phyloP scores from a whole-genome alignment of 73 alveolate species.

The Paraurostyla sp. region DNA sequence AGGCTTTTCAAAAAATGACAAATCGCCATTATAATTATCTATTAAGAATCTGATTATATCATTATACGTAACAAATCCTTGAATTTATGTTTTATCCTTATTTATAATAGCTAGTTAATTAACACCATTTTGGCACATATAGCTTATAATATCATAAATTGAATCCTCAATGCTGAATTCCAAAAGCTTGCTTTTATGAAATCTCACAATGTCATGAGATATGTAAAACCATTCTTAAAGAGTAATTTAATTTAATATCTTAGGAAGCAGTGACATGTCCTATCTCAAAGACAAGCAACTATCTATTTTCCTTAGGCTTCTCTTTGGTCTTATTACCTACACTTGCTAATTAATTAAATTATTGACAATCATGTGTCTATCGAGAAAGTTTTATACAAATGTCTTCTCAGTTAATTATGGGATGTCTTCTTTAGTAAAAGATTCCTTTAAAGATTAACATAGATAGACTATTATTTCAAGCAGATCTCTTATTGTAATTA shows the following conservation, averaged over 20 bases:
- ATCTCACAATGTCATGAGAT: neutral
- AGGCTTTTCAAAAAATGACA: constrained; percentile 39
- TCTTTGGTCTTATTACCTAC: neutral
- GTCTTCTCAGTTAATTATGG: neutral
- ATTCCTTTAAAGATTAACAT: neutral
- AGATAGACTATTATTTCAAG: constrained; percentile 53
- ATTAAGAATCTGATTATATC: constrained; percentile 50
- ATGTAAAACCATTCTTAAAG: constrained; percentile 56
- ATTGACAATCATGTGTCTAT: neutral
- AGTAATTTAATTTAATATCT: neutral
- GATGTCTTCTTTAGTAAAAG: constrained; percentile 21
- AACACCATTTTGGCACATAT: constrained; percentile 10
- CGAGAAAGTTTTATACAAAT: neutral
- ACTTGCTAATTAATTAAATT: neutral
- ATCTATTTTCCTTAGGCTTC: neutral
- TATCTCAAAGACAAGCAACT: neutral
- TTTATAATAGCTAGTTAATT: constrained; percentile 14
- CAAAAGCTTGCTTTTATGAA: constrained; percentile 29
- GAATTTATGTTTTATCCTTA: constrained; percentile 21
- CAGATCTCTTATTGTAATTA: constrained; percentile 45
- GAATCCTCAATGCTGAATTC: constrained; percentile 56
- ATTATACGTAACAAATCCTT: constrained; percentile 28
- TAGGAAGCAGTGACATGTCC: constrained; percentile 53
- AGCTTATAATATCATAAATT: neutral
- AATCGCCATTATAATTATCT: constrained; percentile 56